phyloP scores from a whole-genome alignment of 2,329 filamentous ascomycete genomes.

The Alternaria hordeiaustralica region DNA sequence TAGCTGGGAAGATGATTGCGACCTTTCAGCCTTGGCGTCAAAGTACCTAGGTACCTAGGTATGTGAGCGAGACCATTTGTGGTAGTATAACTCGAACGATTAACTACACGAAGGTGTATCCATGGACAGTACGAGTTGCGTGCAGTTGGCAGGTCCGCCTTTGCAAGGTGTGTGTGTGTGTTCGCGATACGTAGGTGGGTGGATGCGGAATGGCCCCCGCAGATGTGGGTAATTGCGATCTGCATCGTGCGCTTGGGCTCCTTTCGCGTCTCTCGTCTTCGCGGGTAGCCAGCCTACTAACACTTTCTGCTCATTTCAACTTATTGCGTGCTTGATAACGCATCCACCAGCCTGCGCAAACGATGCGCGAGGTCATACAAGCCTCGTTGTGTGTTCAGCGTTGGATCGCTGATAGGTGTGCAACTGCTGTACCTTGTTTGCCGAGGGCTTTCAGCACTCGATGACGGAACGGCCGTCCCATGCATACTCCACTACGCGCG shows the following conservation, averaged over 20 bases:
- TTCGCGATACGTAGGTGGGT: neutral
- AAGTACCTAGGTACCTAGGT: too few relatives aligned
- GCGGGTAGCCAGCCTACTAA: neutral
- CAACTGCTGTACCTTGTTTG: too few relatives aligned
- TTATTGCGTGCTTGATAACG: neutral
- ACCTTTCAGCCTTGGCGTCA: neutral
- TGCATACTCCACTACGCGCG: neutral
- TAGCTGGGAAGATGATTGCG: neutral
- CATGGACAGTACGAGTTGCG: neutral
- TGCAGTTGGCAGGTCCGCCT: neutral
- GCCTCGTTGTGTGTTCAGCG: neutral
- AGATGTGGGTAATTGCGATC: neutral
- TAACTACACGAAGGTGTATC: too few relatives aligned
- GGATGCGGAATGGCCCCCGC: neutral
- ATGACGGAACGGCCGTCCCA: neutral
- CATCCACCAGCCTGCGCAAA: neutral
- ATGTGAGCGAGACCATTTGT: neutral
- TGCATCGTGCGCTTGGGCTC: neutral
- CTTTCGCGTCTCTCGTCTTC: neutral
- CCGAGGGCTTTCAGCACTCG: neutral
- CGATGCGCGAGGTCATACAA: neutral
- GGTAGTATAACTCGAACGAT: too few relatives aligned
- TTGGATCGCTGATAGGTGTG: neutral
- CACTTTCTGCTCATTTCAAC: neutral
- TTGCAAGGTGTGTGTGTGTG: neutral